phyloP scores from a whole-genome alignment of 164 flowering plant genomes.

The Magnolia officinalis region DNA sequence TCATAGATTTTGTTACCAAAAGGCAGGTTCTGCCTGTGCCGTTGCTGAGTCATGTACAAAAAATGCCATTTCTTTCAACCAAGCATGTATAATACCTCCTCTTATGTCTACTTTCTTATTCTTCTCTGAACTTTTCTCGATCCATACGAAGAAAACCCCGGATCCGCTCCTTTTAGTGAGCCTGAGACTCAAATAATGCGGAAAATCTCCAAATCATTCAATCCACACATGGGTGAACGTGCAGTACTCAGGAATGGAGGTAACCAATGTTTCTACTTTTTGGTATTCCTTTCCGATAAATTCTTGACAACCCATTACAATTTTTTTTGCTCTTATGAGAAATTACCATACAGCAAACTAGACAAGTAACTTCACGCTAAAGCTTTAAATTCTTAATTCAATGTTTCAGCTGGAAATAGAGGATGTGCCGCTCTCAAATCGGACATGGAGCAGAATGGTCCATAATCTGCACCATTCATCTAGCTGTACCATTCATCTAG shows the following conservation, averaged over 20 bases:
- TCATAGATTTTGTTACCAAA: too few relatives aligned
- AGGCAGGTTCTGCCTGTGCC: too few relatives aligned
- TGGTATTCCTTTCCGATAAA: background rate
- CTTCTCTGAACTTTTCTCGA: background rate
- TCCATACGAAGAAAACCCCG: conserved; percentile 91
- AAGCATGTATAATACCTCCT: background rate
- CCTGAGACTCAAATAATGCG: conserved; percentile 95
- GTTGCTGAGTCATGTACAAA: too few relatives aligned
- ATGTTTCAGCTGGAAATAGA: background rate
- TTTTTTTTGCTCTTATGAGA: background rate
- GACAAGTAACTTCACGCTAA: background rate
- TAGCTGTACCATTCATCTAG: too few relatives aligned
- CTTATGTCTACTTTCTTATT: background rate
- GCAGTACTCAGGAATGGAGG: conserved; percentile 99
- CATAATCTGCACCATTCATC: too few relatives aligned
- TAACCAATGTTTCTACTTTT: conserved; percentile 16
- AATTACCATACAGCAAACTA: background rate
- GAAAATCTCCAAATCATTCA: conserved; percentile 68
- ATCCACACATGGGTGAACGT: conserved; percentile 95
- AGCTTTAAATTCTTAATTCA: background rate
- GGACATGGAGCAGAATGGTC: too few relatives aligned
- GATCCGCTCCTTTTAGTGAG: conserved; percentile 90
- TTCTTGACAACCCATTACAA: background rate
- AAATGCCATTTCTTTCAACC: too few relatives aligned
- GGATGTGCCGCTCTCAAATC: too few relatives aligned